Evolutionary conservation across 306 rosid species (phyloP), one percentile per base, ranked within the genome.

Genomic region (Albizia julibrissin): DNA sequence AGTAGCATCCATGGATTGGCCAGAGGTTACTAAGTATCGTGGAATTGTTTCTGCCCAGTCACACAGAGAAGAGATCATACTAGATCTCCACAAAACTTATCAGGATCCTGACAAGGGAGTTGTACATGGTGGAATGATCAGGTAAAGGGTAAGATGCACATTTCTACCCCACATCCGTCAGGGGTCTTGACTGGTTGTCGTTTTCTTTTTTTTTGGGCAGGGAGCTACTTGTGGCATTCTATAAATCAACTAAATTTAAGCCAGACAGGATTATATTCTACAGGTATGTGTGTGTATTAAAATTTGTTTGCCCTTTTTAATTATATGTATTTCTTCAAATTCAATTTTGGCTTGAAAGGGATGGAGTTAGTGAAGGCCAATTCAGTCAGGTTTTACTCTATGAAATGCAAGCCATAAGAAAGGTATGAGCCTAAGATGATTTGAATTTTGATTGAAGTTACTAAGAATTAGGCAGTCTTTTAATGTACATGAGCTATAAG

Each of bases 1-100:
- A 0, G 99, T 95, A 54, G 99, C 93, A 5, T 95, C 98, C 2
- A 91, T 91, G 93, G 99, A 95, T 81, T 95, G 99, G 99, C 99
- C 99, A 0, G 81, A 79, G 44, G 79, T 92, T 1, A 87, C 93
- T 0, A 92, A 78, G 75, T 95, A 95, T 47, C 84, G 88, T 42
- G 98, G 91, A 31, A 8, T 93, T n/a, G 82, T 91, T 21, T 92
- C 99, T 46, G 90, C 97, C 0, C 99, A 95, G 64, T 0, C 3
- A 4, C 97, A 88, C 19, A 86, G 94, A 0, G 83, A 88, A 29
- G 99, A 95, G 81, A 91, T 93, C 0, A 95, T 95, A 1, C 87
- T 86, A 19, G 99, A 95, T 84, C 92, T 95, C 4, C 89, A 84
- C 8, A 89, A 64, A 22, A 0, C 22, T 13, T 0, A 0, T 37